Conservation (phyloP, 2,329 filamentous ascomycete genomes). For the Talaromyces sp. region DNA sequence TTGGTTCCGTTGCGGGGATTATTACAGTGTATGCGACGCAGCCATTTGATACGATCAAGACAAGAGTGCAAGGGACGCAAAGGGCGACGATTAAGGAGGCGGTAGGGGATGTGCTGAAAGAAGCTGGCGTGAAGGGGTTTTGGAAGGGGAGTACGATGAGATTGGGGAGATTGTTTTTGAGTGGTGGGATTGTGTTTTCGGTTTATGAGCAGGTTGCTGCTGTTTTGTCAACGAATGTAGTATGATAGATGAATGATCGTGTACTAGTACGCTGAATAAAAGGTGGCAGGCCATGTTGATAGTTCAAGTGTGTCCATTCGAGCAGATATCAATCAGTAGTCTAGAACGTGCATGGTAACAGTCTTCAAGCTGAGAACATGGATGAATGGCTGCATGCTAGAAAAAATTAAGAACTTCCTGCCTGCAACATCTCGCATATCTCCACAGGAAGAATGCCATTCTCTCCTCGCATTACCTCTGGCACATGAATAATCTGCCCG, state of each 20-base stretch:
- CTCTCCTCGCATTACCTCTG: neutral
- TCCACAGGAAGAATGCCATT: too few relatives aligned
- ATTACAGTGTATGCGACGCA: slow-evolving; percentile 50
- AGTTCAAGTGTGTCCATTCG: neutral
- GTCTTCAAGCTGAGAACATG: neutral
- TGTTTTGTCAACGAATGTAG: neutral
- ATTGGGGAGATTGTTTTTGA: slow-evolving; percentile 60
- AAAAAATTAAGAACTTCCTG: too few relatives aligned
- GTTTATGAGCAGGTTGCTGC: slow-evolving; percentile 57
- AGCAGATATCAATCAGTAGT: neutral
- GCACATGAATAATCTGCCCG: neutral
- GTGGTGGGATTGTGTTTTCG: slow-evolving; percentile 65
- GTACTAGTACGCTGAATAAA: neutral
- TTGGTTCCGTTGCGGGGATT: slow-evolving; percentile 59
- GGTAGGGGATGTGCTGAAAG: slow-evolving; percentile 51
- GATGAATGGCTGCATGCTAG: neutral
- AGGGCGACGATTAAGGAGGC: slow-evolving; percentile 59
- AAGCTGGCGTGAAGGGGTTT: slow-evolving; percentile 59
- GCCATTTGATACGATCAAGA: slow-evolving; percentile 53
- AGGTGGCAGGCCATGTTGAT: neutral
- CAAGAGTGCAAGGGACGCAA: slow-evolving; percentile 57
- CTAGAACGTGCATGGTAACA: neutral
- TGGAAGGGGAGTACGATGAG: slow-evolving; percentile 69
- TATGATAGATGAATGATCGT: neutral
- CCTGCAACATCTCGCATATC: too few relatives aligned